Evolutionary conservation across 2,329 filamentous ascomycete genomes (phyloP).

Genomic region (Trichoderma citrinoviride): DNA sequence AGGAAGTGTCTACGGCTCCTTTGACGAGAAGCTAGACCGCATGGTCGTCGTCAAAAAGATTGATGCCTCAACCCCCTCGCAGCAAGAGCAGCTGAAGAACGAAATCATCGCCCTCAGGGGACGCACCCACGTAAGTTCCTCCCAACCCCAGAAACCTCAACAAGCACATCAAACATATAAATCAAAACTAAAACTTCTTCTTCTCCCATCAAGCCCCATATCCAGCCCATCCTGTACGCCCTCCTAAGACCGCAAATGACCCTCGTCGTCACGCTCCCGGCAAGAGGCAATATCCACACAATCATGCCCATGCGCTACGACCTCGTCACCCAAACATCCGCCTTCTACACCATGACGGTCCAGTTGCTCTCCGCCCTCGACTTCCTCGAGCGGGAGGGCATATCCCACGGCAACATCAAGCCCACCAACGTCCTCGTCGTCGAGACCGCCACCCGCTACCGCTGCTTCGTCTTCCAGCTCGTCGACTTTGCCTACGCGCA

Average conservation of each 20-base stretch:
- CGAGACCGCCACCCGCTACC: neutral
- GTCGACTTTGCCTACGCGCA: neutral
- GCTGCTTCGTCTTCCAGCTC: neutral
- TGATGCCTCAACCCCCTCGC: neutral
- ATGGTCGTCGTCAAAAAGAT: neutral
- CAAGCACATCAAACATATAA: no score
- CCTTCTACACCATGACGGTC: neutral
- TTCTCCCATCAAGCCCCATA: neutral
- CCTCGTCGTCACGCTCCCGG: neutral
- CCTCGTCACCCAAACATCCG: neutral
- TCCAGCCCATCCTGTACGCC: neutral
- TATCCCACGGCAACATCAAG: neutral
- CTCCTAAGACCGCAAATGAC: neutral
- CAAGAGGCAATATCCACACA: neutral
- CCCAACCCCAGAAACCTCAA: neutral
- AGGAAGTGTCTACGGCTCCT: neutral
- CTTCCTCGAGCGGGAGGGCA: slow-evolving; percentile 1
- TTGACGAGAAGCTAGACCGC: neutral
- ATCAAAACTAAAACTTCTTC: no score
- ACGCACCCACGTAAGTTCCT: neutral
- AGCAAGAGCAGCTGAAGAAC: neutral
- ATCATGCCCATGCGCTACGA: neutral
- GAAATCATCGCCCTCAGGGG: neutral
- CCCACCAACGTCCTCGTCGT: slow-evolving; percentile 7
- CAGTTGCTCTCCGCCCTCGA: slow-evolving; percentile 9